phyloP scores from a whole-genome alignment of 2,329 filamentous ascomycete species.

The Neodidymelliopsis sp. region DNA sequence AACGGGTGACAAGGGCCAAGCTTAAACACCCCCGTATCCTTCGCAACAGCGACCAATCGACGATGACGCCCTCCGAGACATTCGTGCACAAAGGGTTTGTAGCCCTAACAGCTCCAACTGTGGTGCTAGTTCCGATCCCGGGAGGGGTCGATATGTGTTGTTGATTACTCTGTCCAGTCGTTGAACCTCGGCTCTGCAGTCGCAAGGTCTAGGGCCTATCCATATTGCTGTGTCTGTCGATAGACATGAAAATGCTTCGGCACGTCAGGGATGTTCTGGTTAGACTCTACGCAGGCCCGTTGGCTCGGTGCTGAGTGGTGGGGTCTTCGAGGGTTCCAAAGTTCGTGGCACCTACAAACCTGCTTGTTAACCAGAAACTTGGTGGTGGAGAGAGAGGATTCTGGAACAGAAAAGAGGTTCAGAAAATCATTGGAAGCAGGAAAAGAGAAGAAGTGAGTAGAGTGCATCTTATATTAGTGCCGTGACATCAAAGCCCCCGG shows the following conservation, averaged over 20 bases:
- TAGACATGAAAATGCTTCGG: neutral
- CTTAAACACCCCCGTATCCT: constrained; percentile 11
- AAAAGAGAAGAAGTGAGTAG: no score
- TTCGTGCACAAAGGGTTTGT: neutral
- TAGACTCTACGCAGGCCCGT: neutral
- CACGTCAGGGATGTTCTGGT: neutral
- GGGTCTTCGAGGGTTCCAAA: neutral
- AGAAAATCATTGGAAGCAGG: neutral
- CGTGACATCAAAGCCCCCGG: neutral
- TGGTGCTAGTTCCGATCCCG: neutral
- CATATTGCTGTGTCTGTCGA: neutral
- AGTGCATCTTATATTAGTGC: neutral
- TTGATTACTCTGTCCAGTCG: neutral
- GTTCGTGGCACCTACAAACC: neutral
- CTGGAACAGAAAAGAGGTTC: neutral
- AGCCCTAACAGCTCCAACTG: neutral
- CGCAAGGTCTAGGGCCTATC: neutral
- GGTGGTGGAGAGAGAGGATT: neutral
- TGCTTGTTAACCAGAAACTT: neutral
- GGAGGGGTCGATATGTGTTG: constrained; percentile 2
- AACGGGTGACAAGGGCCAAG: constrained; percentile 18
- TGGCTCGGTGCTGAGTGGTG: neutral
- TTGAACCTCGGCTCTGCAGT: constrained; percentile 7
- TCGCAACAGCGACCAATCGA: constrained; percentile 13
- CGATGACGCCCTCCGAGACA: neutral